phyloP scores from a whole-genome alignment of 331 rosid genomes.

The Malus hybrid region DNA sequence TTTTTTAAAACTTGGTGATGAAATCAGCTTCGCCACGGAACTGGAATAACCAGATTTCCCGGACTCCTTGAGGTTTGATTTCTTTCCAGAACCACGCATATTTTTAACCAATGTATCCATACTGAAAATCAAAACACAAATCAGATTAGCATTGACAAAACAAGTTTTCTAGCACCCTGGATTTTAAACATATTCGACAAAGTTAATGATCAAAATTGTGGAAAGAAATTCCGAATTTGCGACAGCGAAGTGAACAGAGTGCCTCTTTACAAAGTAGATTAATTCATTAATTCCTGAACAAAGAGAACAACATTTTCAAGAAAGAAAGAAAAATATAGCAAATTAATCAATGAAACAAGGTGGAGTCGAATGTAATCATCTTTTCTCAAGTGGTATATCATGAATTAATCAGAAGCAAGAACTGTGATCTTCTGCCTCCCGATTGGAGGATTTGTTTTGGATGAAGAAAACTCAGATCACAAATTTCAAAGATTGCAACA shows the following conservation, averaged over 20 bases:
- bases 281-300: background rate
- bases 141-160: background rate
- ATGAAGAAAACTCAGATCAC: background rate
- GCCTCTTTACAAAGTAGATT: background rate
- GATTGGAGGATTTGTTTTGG: background rate
- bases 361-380: background rate
- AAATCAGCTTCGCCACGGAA: constrained; percentile 28
- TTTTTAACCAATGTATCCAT: constrained; percentile 20
- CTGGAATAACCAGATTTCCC: constrained; percentile 30
- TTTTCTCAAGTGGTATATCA: background rate
- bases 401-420: background rate
- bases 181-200: background rate
- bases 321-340: background rate
- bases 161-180: background rate
- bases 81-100: constrained; percentile 52
- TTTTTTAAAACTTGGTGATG: constrained; percentile 25
- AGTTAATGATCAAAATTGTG: background rate
- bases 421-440: background rate
- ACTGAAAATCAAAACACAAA: constrained; percentile 23
- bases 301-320: background rate
- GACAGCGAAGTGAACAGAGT: background rate
- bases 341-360: background rate
- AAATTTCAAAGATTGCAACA: background rate
- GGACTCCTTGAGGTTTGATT: constrained; percentile 30
- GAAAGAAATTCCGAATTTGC: background rate